These are phyloP conservation scores for Phyllosticta citrichinensis DNA, from an alignment of 2,329 filamentous ascomycete genomes.

Conservation along the genomic window DNA sequence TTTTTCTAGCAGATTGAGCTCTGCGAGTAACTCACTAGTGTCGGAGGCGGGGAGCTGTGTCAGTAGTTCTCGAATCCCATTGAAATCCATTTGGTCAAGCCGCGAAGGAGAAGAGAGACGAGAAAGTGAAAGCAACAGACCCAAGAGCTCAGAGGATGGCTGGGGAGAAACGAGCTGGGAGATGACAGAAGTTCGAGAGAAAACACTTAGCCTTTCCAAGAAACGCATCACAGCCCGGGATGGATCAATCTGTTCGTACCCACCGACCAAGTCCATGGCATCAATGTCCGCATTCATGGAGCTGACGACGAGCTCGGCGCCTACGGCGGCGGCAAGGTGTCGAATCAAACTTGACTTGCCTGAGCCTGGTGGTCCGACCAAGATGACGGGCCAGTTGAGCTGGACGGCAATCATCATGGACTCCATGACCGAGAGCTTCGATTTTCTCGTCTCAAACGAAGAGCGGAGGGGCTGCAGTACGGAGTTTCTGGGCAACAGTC, in stretches of 20 bases:
- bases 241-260: slow-evolving; percentile 89
- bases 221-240: slow-evolving; percentile 59
- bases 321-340: slow-evolving; percentile 69
- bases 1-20: slow-evolving; percentile 42
- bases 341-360: slow-evolving; percentile 78
- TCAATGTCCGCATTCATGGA: slow-evolving; percentile 92
- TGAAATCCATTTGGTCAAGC: not conserved
- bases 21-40: slow-evolving; percentile 31
- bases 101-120: not conserved
- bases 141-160: not conserved
- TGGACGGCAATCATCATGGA: slow-evolving; percentile 80
- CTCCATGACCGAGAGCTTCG: slow-evolving; percentile 64
- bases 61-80: not conserved
- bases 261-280: slow-evolving; percentile 92
- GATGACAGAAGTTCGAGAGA: slow-evolving; percentile 41
- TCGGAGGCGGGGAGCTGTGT: not conserved
- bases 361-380: slow-evolving; percentile 74
- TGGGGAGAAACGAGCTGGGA: not conserved
- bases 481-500: slow-evolving; percentile 53
- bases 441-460: slow-evolving; percentile 19
- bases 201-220: slow-evolving; percentile 42
- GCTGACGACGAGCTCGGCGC: slow-evolving; percentile 68
- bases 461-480: slow-evolving; percentile 8
- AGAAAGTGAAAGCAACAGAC: slow-evolving; percentile 2
- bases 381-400: slow-evolving; percentile 77